These are phyloP conservation scores for Rhizopogon hawkerae DNA, from an alignment of 1,284 basidiomycete genomes.

Conservation along the genomic window DNA sequence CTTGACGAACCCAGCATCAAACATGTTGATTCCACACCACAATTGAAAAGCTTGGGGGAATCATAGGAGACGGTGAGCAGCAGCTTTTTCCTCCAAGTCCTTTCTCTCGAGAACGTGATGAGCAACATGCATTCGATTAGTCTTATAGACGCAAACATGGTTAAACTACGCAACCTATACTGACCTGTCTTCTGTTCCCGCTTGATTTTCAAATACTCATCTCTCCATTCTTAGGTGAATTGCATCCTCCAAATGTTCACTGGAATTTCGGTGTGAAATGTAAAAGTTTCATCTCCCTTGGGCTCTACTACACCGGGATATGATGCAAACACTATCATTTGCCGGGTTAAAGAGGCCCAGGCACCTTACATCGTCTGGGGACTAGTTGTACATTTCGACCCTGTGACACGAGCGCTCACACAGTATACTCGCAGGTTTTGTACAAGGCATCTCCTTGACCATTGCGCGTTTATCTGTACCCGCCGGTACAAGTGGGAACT, in stretches of 20 bases:
- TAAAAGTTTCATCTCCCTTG: constrained; percentile 34
- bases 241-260: background rate
- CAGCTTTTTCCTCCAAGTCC: constrained; percentile 11
- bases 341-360: constrained; percentile 35
- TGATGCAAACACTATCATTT: constrained; percentile 59
- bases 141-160: constrained; percentile 73
- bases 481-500: too few species aligned
- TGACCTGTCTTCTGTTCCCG: constrained; percentile 19
- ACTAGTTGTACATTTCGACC: constrained; percentile 57
- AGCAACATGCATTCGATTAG: constrained; percentile 62
- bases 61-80: constrained; percentile 61
- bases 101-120: constrained; percentile 40
- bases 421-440: too few species aligned
- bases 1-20: constrained; percentile 45
- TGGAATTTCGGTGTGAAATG: constrained; percentile 1
- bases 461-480: too few species aligned
- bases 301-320: constrained; percentile 5
- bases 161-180: constrained; percentile 43
- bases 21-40: constrained; percentile 71
- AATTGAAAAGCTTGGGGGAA: constrained; percentile 67
- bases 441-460: too few species aligned
- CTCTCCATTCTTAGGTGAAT: constrained; percentile 15
- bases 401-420: constrained; percentile 18
- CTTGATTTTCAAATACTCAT: constrained; percentile 20
- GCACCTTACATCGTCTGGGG: constrained; percentile 51